Percentiles rank a stretch among this genome's conserved stretches.
Conservation (phyloP, 2,329 filamentous ascomycete genomes). For the Fusarium redolens region DNA sequence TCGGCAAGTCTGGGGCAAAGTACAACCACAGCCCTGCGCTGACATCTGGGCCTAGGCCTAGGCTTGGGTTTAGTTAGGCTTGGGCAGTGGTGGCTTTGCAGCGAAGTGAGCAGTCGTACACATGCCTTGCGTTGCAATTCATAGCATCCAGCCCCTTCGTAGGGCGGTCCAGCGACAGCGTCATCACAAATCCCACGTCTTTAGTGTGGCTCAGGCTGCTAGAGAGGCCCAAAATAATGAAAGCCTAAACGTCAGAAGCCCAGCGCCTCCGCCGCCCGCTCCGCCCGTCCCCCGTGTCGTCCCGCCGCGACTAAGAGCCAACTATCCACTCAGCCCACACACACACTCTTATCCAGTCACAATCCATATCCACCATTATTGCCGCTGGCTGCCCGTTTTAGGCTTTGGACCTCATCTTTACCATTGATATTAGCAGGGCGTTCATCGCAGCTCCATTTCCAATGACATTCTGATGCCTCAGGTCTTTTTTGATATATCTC, state of each 20-base stretch:
- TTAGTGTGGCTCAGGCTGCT: constrained; percentile 40
- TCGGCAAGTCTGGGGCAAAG: constrained; percentile 42
- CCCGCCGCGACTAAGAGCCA: constrained; percentile 38
- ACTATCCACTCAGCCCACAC: constrained; percentile 43
- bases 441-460: constrained; percentile 38
- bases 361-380: constrained; percentile 36
- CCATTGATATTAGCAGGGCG: constrained; percentile 44
- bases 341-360: constrained; percentile 36
- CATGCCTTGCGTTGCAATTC: constrained; percentile 19
- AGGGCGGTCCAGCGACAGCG: constrained; percentile 36
- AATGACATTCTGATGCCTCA: constrained; percentile 29
- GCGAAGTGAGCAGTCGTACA: constrained; percentile 38
- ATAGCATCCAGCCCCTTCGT: constrained; percentile 35
- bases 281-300: constrained; percentile 38
- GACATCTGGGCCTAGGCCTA: constrained; percentile 32
- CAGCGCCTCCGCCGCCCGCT: constrained; percentile 36
- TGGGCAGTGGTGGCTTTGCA: constrained; percentile 39
- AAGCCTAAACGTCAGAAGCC: constrained; percentile 32
- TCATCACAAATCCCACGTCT: constrained; percentile 31
- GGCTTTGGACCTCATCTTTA: constrained; percentile 31
- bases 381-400: constrained; percentile 37
- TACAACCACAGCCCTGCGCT: constrained; percentile 42
- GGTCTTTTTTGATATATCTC: constrained; percentile 33
- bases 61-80: constrained; percentile 22
- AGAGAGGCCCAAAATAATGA: constrained; percentile 34